phyloP scores from a whole-genome alignment of 208 protist genomes.

The Strigomonas culicis region DNA sequence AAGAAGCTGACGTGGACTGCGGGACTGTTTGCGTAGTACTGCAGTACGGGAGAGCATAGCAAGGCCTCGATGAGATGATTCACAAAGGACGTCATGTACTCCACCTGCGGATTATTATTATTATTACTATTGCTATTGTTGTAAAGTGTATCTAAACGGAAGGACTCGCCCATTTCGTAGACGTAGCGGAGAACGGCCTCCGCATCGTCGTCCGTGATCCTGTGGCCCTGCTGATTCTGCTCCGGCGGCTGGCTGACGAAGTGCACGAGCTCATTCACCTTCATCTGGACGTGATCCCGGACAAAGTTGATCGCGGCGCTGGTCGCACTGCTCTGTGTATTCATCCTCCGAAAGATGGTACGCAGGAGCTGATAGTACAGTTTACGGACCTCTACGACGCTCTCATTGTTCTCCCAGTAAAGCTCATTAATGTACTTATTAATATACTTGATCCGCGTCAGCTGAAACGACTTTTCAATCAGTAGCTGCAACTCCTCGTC shows the following conservation, averaged over 20 bases:
- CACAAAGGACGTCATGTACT: neutral
- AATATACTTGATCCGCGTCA: too few species aligned
- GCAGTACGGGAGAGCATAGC: constrained; percentile 37
- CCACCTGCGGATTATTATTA: neutral
- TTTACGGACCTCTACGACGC: too few species aligned
- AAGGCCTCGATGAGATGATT: constrained; percentile 48
- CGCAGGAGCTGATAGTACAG: too few species aligned
- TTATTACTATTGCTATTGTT: neutral
- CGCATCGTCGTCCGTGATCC: constrained; percentile 17
- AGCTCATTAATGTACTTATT: too few species aligned
- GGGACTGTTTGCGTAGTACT: constrained; percentile 16
- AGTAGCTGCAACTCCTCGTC: neutral
- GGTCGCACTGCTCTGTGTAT: neutral
- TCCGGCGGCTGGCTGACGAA: neutral
- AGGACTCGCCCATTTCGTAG: constrained; percentile 68
- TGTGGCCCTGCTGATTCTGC: neutral
- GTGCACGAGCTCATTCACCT: too few species aligned
- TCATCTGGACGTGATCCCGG: too few species aligned
- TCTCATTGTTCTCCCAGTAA: too few species aligned
- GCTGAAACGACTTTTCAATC: too few species aligned
- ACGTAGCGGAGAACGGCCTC: constrained; percentile 28
- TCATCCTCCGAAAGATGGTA: neutral
- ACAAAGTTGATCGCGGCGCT: too few species aligned
- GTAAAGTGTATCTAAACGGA: constrained; percentile 35
- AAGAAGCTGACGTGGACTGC: constrained; percentile 76